Base-by-base conservation (phyloP, 2,329 filamentous ascomycete species). In the Ilyonectria sp. region DNA sequence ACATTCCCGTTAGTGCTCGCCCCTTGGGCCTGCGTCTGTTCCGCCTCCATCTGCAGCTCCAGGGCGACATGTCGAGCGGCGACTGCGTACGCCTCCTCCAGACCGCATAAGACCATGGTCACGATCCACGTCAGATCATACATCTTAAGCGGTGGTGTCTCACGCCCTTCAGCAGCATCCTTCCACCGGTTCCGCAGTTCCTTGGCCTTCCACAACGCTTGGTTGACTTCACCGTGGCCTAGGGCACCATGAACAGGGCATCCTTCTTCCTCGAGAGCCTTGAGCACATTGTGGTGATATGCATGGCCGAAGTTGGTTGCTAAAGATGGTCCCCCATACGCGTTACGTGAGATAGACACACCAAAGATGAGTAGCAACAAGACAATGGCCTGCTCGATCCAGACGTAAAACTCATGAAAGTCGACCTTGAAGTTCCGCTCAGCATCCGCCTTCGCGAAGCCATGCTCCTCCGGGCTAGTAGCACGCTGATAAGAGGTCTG, bases 391-490 rank as follows among this genome's bases (percentile, higher is more conserved):
- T 92, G 88, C 80, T 94, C 92, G 7, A 94, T 86, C 40, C 93
- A 85, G 58, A 89, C 89, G 81, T 94, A 94, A 78, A 91, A 94
- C 75, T 94, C 92, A 79, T 92, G 90, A 69, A 94, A 94, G 75
- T 94, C 92, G 8, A 94, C 85, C 78, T 94, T 93, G 83, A 94
- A 94, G 85, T 93, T 93, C 17, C 88, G 85, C 78, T 91, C 89
- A 0, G 87, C 87, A 69, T 88, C 85, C 6, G 78, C 76, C 21
- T 76, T 73, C 0, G 79, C 73, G 50, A 84, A 82, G 46, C 76
- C 79, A 37, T 73, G 77, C 1, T 77, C 74, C 1, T 77, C 64
- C 6, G 82, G 81, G 40, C 80, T 77, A 26, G 82, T 81, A 0
- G 89, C 89, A 2, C 83, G 81, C n/a, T 78, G 78, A 74, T 91